These are phyloP conservation scores for Ramaria rubella DNA, from an alignment of 768 basidiomycete genomes.

Conservation along the genomic window DNA sequence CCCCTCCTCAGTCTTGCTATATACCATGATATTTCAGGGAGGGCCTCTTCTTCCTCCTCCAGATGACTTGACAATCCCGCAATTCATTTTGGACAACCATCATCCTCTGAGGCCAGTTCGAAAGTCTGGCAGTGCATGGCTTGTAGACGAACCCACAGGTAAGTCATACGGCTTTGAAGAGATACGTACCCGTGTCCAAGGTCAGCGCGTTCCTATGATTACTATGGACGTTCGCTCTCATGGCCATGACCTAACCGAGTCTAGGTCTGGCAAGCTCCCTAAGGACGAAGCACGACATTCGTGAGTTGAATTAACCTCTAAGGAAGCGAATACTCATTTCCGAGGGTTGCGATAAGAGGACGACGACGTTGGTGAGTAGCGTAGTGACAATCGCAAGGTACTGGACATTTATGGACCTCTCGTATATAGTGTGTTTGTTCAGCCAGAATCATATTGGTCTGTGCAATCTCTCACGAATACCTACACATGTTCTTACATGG, in stretches of 20 bases:
- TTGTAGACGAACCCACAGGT: constrained; percentile 53
- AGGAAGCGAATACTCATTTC: neutral
- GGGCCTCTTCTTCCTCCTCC: neutral
- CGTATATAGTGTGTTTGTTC: constrained; percentile 47
- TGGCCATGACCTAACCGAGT: neutral
- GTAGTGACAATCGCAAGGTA: constrained; percentile 29
- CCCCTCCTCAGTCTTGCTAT: neutral
- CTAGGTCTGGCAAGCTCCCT: constrained; percentile 5
- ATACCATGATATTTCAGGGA: constrained; percentile 6
- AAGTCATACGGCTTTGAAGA: constrained; percentile 31
- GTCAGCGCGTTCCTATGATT: neutral
- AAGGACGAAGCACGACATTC: neutral
- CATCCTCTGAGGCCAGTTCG: constrained; percentile 41
- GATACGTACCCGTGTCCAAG: constrained; percentile 18
- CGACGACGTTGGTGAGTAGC: constrained; percentile 20
- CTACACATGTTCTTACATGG: neutral
- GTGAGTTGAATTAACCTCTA: neutral
- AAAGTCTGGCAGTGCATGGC: constrained; percentile 41
- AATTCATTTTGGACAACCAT: constrained; percentile 51
- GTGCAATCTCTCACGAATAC: constrained; percentile 11
- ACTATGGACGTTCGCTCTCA: neutral
- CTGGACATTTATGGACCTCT: neutral
- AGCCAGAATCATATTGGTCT: constrained; percentile 62
- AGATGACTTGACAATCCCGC: constrained; percentile 57
- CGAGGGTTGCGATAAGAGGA: constrained; percentile 5